Evolutionary conservation across 78 protist species (phyloP).

Genomic region (Dictyostelium citrinum): DNA sequence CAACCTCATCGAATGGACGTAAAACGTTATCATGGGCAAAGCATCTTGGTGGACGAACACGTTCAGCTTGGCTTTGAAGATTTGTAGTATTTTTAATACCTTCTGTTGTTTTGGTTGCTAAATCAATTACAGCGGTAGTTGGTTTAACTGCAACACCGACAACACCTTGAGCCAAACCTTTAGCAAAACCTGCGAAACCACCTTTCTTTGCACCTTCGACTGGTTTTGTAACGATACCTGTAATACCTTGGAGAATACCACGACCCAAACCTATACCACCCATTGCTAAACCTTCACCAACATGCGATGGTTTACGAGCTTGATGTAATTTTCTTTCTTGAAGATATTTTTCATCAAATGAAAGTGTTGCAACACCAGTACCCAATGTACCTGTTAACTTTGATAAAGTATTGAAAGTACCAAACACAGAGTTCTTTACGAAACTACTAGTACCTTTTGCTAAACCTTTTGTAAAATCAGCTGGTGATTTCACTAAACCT

Average conservation of each 20-base stretch:
- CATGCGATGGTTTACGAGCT: conserved; percentile 57
- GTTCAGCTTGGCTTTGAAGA: conserved; percentile 39
- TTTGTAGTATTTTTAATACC: conserved; percentile 86
- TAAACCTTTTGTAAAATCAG: conserved; percentile 74
- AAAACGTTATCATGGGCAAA: conserved; percentile 38
- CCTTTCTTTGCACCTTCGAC: conserved; percentile 84
- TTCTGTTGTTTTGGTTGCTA: conserved; percentile 84
- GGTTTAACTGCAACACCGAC: conserved; percentile 92
- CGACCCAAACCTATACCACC: conserved; percentile 77
- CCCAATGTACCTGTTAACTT: conserved; percentile 82
- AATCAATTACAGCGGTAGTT: conserved; percentile 85
- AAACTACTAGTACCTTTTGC: conserved; percentile 75
- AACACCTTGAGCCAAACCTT: conserved; percentile 91
- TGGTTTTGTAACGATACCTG: conserved; percentile 91
- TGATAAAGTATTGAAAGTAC: conserved; percentile 82
- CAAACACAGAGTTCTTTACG: conserved; percentile 79
- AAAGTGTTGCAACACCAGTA: conserved; percentile 69
- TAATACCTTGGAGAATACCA: conserved; percentile 88
- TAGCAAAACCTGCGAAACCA: conserved; percentile 88
- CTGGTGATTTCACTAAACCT: conserved; percentile 81
- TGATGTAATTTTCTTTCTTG: conserved; percentile 60
- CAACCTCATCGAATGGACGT: conserved; percentile 1
- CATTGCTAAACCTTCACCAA: conserved; percentile 81
- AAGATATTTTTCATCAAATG: conserved; percentile 82
- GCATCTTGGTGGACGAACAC: conserved; percentile 50